phyloP scores from a whole-genome alignment of 2,329 filamentous ascomycete genomes.

The Diaporthe ampelina region DNA sequence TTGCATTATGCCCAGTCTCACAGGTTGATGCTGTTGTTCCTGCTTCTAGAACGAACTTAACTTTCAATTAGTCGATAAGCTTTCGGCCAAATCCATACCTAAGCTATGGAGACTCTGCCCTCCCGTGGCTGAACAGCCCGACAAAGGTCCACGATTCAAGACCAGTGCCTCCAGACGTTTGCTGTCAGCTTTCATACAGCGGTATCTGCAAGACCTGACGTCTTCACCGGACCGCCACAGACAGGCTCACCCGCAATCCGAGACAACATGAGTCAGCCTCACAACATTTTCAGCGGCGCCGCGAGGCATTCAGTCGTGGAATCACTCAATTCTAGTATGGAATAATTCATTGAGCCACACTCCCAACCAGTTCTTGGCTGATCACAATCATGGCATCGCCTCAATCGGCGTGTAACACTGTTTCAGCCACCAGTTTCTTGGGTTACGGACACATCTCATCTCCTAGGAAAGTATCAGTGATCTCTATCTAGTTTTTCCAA shows the following conservation, averaged over 20 bases:
- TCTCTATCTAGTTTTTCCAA: too few species aligned
- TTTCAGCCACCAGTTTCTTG: neutral
- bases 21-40: neutral
- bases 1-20: neutral
- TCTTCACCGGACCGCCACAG: neutral
- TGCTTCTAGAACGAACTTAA: neutral
- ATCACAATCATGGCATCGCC: neutral
- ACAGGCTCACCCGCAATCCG: neutral
- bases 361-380: too few species aligned
- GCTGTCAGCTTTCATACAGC: too few species aligned
- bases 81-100: neutral
- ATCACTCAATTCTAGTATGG: neutral
- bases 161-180: neutral
- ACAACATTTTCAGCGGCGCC: neutral
- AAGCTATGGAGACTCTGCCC: neutral
- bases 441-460: neutral
- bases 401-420: neutral
- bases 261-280: neutral
- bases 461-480: neutral
- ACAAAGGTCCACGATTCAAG: neutral
- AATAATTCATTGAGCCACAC: neutral
- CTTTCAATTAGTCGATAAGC: constrained; percentile 19
- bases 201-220: neutral
- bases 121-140: neutral
- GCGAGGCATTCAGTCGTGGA: neutral